Evolutionary conservation across 1,284 basidiomycete genomes (phyloP), one percentile per base, ranked within the genome.

Genomic region (Rugosomyces carneus): DNA sequence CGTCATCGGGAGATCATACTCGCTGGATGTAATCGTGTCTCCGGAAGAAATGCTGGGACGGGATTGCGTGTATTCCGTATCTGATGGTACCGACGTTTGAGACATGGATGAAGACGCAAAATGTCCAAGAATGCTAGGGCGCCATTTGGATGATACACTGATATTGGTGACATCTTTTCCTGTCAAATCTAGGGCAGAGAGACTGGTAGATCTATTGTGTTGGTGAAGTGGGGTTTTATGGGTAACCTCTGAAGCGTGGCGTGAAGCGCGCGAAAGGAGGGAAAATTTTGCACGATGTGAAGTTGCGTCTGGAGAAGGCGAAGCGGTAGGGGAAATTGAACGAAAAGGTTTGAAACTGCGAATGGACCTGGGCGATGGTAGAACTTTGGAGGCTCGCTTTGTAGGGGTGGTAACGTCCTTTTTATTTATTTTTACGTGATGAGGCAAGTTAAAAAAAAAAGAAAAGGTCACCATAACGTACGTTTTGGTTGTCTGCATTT

Each of bases 31-130:
- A 54, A 67, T 75, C 24, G 81, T 82, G 41, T 75, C 69, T 8
- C 70, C 72, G 15, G 83, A 85, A 32, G 81, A 84, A 47, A 82
- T 71, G 57, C 83, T 85, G 8, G 80, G 80, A 23, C 83, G 74
- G 20, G 82, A 76, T 37, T 70, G 75, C 24, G 75, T 63, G 45
- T 66, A 68, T 18, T 59, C 56, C 18, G 66, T 59, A 44, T 76
- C 73, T 9, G 70, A 64, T 47, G 57, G 63, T 47, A 57, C 60
- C 20, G 65, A 66, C 39, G 60, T 53, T 51, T 67, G 68, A 49
- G 65, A 68, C 15, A 58, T 62, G 39, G 61, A 67, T 21, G 72
- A 64, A 47, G 69, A 60, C 18, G 71, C 63, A 59, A 84, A 82
- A 52, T 82, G 77, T 11, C 75, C 78, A 19, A 83, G 61, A 19